Evolutionary conservation across 495 filamentous ascomycete genomes (phyloP), one percentile per base, ranked within the genome.

Genomic region (Trichoderma orchidacearum): DNA sequence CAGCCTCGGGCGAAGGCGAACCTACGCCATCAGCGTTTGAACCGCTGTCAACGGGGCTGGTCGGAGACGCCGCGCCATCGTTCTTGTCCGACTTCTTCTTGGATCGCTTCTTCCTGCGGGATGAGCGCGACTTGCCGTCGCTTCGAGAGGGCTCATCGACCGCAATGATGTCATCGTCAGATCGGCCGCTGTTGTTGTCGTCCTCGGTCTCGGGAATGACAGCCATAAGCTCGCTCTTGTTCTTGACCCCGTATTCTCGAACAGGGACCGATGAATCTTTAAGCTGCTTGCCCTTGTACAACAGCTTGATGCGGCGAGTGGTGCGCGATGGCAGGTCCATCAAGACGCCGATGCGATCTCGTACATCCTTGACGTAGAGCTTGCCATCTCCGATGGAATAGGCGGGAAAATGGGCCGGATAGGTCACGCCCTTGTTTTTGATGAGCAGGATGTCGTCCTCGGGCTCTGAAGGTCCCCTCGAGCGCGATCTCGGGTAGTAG

Each of bases 371-470:
- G 34, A 94, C 81, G 17, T 74, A 80, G 53, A 95, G 72, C 53
- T 78, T 76, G 1, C 88, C 87, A 62, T 91, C 86, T 54, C 81
- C 81, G 67, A 96, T 95, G 30, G 84, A 83, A 64, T 85, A 91
- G 5, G 88, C 80, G 1, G 85, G 85, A 68, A 95, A 95, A 60
- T 86, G 83, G 15, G 89, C 74, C 0, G 83, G 82, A 64, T 90
- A 89, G n/a, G 78, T 84, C 53, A 80, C 70, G 53, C 80, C 77
- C 59, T 82, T 83, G 70, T 89, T 78, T 64, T 81, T 84, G 57
- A 94, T 77, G n/a, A 88, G 63, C 15, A 96, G 71, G 13, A 87
- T 77, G 67, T 96, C 90, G 35, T 90, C 87, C 48, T 85, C 85
- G 5, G 70, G 69, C 21, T 59, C 54, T 53, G 69, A 64, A 60